Base-by-base conservation (phyloP, 495 filamentous ascomycete genomes). In the Venustampulla echinocandica region DNA sequence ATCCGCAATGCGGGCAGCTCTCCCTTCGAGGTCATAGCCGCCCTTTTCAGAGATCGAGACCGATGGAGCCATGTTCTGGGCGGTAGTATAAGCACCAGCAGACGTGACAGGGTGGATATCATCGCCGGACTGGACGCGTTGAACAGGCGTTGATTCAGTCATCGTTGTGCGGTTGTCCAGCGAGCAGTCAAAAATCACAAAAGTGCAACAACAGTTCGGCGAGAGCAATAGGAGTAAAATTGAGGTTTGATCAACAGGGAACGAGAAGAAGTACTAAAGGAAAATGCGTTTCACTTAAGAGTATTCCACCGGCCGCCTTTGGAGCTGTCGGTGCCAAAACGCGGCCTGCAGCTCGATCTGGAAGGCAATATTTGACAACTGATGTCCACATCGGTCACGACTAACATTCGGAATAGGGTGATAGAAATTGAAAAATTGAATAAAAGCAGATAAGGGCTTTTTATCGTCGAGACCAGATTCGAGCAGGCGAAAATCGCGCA, bases 401-500 rank as follows among this genome's bases (percentile, higher is more conserved):
- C n/a, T n/a, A n/a, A n/a, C n/a, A n/a, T n/a, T n/a, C n/a, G n/a
- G n/a, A n/a, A n/a, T n/a, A n/a, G n/a, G n/a, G n/a, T n/a, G n/a
- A n/a, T n/a, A n/a, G n/a, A n/a, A n/a, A n/a, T n/a, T n/a, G n/a
- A n/a, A n/a, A n/a, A n/a, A n/a, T n/a, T n/a, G n/a, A n/a, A n/a
- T n/a, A n/a, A n/a, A n/a, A n/a, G n/a, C n/a, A n/a, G n/a, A n/a
- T n/a, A n/a, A n/a, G n/a, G n/a, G n/a, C n/a, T n/a, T 44, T 23
- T 44, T 52, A 56, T 56, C 53, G 37, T 47, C 40, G 49, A 11
- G 19, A 45, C 35, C 39, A 52, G 54, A 56, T 56, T 56, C 49
- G 54, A 56, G 54, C 40, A 56, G 49, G 54, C 54, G 40, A 56
- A 56, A 56, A 52, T 56, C 15, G 25, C 54, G 44, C 54, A 52